Conservation (phyloP, 2,329 filamentous ascomycete genomes). For the Byssochlamys sp. region DNA sequence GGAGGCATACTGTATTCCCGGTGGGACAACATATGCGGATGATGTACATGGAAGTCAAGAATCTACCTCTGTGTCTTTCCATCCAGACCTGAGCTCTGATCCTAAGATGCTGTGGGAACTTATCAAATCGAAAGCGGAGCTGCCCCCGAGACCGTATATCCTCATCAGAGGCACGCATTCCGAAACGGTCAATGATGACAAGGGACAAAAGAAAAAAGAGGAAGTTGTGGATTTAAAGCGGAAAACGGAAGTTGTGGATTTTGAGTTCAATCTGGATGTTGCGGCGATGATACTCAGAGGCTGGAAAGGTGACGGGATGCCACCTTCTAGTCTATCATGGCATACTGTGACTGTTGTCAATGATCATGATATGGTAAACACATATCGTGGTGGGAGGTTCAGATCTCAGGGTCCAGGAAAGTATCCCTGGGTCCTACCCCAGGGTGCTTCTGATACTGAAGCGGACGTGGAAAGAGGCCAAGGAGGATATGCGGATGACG, state of each 20-base stretch:
- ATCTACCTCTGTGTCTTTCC: slow-evolving; percentile 22
- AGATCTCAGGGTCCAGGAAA: slow-evolving; percentile 4
- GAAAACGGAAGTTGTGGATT: slow-evolving; percentile 19
- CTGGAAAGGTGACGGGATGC: slow-evolving; percentile 1
- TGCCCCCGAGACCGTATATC: slow-evolving; percentile 47
- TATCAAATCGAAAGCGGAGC: slow-evolving; percentile 35
- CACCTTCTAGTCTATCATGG: slow-evolving; percentile 1
- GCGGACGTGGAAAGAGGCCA: slow-evolving; percentile 2
- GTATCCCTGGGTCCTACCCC: background rate
- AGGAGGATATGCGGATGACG: slow-evolving; percentile 5
- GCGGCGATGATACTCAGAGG: slow-evolving; percentile 11
- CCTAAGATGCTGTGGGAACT: slow-evolving; percentile 37
- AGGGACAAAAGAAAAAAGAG: slow-evolving; percentile 13
- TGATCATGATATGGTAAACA: slow-evolving; percentile 15
- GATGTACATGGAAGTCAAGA: background rate
- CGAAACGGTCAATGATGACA: slow-evolving; percentile 23
- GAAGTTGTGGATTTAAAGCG: slow-evolving; percentile 21
- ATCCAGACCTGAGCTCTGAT: slow-evolving; percentile 39
- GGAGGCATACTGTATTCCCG: background rate
- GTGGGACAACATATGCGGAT: background rate
- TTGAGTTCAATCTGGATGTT: slow-evolving; percentile 20
- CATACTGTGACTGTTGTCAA: slow-evolving; percentile 11
- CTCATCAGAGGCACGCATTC: slow-evolving; percentile 46
- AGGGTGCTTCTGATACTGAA: background rate
- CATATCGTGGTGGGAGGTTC: slow-evolving; percentile 18